phyloP scores from a whole-genome alignment of 2,329 filamentous ascomycete genomes.

The Decorospora gaudefroyi region DNA sequence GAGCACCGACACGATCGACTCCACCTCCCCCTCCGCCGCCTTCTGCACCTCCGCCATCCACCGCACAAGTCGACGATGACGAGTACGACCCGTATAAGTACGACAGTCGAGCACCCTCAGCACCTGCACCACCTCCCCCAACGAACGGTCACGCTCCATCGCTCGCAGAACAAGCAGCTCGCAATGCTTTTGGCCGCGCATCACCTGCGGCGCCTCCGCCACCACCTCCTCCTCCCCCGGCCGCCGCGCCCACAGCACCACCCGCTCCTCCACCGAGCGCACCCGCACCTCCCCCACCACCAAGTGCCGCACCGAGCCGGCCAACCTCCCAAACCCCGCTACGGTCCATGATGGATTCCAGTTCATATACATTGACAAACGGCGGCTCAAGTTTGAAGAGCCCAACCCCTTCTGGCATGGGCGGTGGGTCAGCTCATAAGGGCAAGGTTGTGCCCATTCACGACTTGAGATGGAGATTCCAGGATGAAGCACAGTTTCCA shows the following conservation, averaged over 20 bases:
- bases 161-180: conserved; percentile 63
- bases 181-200: conserved; percentile 59
- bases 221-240: no score
- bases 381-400: conserved; percentile 39
- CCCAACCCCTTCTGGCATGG: conserved; percentile 28
- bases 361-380: conserved; percentile 67
- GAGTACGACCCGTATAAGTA: conserved; percentile 51
- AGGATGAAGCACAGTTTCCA: conserved; percentile 78
- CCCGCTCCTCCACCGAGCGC: conserved; percentile 56
- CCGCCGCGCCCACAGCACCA: no score
- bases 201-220: conserved; percentile 51
- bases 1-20: conserved; percentile 30
- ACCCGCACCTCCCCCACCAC: conserved; percentile 48
- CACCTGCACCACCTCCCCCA: conserved; percentile 51
- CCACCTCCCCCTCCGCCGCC: conserved; percentile 32
- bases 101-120: conserved; percentile 42
- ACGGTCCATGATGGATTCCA: conserved; percentile 72
- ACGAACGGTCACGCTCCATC: conserved; percentile 52
- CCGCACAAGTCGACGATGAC: conserved; percentile 26
- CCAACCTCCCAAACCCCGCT: conserved; percentile 52
- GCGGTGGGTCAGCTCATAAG: conserved; percentile 26
- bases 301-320: conserved; percentile 33
- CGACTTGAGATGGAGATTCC: conserved; percentile 85
- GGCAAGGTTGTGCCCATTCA: conserved; percentile 62
- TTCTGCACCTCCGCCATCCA: conserved; percentile 52